phyloP scores from a whole-genome alignment of 2,329 filamentous ascomycete genomes.

The Colletotrichum trifolii region DNA sequence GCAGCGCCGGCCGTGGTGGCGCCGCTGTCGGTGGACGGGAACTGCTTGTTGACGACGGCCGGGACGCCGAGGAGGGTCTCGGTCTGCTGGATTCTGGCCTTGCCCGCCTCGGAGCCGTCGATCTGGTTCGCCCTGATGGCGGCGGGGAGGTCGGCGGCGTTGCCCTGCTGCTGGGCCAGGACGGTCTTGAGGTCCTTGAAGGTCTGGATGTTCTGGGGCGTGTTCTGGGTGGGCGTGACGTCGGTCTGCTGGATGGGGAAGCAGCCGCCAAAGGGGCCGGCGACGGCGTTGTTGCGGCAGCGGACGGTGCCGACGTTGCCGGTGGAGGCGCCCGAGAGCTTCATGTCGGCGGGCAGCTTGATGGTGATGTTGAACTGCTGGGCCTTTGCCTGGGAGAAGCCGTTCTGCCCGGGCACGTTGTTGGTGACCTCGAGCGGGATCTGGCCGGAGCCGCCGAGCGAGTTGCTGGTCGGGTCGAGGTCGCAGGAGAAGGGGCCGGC shows the following conservation, averaged over 20 bases:
- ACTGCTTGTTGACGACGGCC: constrained; percentile 42
- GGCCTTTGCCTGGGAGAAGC: constrained; percentile 66
- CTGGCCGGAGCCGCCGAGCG: constrained; percentile 55
- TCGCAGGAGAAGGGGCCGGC: constrained; percentile 67
- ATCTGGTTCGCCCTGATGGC: constrained; percentile 55
- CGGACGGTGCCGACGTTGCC: constrained; percentile 69
- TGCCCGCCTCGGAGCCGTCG: constrained; percentile 45
- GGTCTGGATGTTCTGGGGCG: constrained; percentile 57
- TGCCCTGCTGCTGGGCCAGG: constrained; percentile 59
- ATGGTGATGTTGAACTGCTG: constrained; percentile 68
- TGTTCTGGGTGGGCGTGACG: constrained; percentile 53
- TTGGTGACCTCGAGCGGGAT: constrained; percentile 63
- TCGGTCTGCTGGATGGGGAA: constrained; percentile 68
- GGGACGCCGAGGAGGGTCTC: constrained; percentile 48
- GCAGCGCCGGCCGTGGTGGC: constrained; percentile 15
- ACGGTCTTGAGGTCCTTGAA: constrained; percentile 57
- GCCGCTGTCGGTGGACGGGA: constrained; percentile 40
- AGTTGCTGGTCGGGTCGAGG: constrained; percentile 60
- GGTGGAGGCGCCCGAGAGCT: constrained; percentile 64
- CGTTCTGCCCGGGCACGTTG: constrained; percentile 69
- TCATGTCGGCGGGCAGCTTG: constrained; percentile 60
- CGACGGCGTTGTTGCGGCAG: constrained; percentile 67
- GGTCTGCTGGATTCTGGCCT: constrained; percentile 50
- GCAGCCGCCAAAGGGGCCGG: constrained; percentile 68
- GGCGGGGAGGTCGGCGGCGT: constrained; percentile 60